Conservation (phyloP, 805 yeast genomes). For the Starmerella lactis-condensi region DNA sequence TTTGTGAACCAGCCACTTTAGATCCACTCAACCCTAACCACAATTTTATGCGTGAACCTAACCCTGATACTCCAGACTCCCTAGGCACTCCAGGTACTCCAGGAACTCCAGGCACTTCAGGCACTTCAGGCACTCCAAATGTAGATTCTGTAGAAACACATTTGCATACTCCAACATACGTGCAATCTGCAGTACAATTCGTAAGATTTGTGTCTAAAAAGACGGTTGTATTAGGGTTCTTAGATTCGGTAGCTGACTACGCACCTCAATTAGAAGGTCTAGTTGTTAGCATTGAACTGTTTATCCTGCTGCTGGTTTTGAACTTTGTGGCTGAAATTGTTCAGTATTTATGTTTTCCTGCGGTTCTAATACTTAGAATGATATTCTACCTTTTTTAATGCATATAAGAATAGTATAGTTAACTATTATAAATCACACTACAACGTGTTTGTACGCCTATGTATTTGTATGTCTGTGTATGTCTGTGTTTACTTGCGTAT, state of each 20-base stretch:
- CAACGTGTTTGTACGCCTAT: too few relatives aligned
- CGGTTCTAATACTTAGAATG: conserved; percentile 2
- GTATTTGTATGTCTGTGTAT: background rate
- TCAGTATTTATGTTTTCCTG: conserved; percentile 7
- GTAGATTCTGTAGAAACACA: too few relatives aligned
- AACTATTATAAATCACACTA: too few relatives aligned
- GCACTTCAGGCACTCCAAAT: too few relatives aligned
- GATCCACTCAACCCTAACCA: background rate
- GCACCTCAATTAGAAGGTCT: conserved; percentile 1
- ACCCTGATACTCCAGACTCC: background rate
- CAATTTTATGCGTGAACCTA: background rate
- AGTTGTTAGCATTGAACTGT: conserved; percentile 6
- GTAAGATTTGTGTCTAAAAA: conserved; percentile 4
- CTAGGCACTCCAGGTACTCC: too few relatives aligned
- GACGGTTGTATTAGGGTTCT: conserved; percentile 5
- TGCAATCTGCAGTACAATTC: background rate
- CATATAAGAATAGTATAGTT: too few relatives aligned
- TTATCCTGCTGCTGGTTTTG: conserved; percentile 8
- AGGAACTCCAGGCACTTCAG: too few relatives aligned
- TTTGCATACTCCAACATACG: background rate
- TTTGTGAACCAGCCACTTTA: background rate
- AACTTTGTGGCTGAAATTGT: conserved; percentile 3
- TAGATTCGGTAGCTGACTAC: conserved; percentile 5
- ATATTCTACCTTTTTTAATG: background rate
- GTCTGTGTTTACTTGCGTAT: too few relatives aligned